Conservation (phyloP, 2,329 filamentous ascomycete genomes). For the Stagonosporopsis cucurbitacearum region DNA sequence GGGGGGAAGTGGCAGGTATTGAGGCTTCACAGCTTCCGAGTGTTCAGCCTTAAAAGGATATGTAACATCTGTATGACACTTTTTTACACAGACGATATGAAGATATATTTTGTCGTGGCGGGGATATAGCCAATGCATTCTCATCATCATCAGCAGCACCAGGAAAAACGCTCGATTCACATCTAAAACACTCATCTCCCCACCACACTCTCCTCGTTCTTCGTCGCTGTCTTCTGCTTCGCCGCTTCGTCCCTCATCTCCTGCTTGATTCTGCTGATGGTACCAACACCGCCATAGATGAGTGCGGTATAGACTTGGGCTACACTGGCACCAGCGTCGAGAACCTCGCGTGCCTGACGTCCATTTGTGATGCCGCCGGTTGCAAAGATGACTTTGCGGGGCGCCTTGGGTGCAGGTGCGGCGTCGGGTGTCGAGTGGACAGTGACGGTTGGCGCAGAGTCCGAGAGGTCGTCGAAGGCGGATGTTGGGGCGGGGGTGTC, state of each 20-base stretch:
- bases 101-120: no score
- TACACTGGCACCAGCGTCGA: constrained; percentile 88
- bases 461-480: constrained; percentile 40
- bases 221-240: constrained; percentile 31
- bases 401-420: constrained; percentile 33
- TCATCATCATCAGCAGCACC: no score
- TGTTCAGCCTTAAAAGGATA: no score
- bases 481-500: constrained; percentile 29
- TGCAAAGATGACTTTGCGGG: constrained; percentile 84
- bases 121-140: no score
- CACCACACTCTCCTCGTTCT: constrained; percentile 8
- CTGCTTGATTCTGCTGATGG: constrained; percentile 60
- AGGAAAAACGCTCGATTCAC: no score
- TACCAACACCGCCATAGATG: constrained; percentile 68
- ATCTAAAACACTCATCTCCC: background rate
- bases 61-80: no score
- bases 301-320: constrained; percentile 90
- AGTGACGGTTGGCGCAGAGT: constrained; percentile 37
- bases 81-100: no score
- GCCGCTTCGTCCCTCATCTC: constrained; percentile 56
- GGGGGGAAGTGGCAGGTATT: no score
- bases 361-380: constrained; percentile 93
- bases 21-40: no score
- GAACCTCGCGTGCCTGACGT: constrained; percentile 77
- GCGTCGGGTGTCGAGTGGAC: constrained; percentile 24